Evolutionary conservation across 495 filamentous ascomycete species (phyloP).

Genomic region (Jackrogersella minutella): DNA sequence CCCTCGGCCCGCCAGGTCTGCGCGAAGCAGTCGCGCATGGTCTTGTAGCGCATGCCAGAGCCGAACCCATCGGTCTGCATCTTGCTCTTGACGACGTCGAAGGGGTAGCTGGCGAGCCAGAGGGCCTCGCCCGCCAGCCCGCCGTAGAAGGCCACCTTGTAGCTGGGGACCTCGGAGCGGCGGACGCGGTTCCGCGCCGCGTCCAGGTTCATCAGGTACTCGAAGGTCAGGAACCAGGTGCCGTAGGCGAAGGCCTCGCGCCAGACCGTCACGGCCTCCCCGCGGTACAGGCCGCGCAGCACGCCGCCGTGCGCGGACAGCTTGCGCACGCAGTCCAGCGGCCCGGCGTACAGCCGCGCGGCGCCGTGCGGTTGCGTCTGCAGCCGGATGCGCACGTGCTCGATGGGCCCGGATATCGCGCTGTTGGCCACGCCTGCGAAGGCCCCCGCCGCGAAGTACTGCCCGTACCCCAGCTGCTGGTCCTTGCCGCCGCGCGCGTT

Average conservation of each 20-base stretch:
- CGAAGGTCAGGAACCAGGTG: constrained; percentile 92
- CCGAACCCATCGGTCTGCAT: constrained; percentile 97
- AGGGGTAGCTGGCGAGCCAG: constrained; percentile 91
- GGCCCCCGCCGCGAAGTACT: constrained; percentile 91
- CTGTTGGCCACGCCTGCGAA: constrained; percentile 93
- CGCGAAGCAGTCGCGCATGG: constrained; percentile 88
- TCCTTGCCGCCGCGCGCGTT: constrained; percentile 59
- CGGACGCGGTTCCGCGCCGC: constrained; percentile 74
- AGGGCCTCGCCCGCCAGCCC: constrained; percentile 92
- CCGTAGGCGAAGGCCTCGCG: constrained; percentile 96
- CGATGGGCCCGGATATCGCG: constrained; percentile 88
- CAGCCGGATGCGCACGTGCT: constrained; percentile 96
- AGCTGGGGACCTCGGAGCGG: constrained; percentile 77
- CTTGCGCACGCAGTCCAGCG: constrained; percentile 88
- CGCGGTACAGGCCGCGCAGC: constrained; percentile 80
- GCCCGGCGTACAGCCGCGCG: constrained; percentile 79
- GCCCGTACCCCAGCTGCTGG: constrained; percentile 70
- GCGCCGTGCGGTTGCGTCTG: constrained; percentile 95
- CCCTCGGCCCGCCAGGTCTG: constrained; percentile 84
- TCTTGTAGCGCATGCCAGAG: constrained; percentile 69
- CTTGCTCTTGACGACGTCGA: constrained; percentile 98
- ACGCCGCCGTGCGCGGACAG: constrained; percentile 72
- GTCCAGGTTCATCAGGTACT: constrained; percentile 94
- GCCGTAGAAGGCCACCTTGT: constrained; percentile 91
- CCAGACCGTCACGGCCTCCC: constrained; percentile 81